Evolutionary conservation across 2,329 filamentous ascomycete species (phyloP), one percentile per base, ranked within the genome.

Genomic region (Neonectria faginata): DNA sequence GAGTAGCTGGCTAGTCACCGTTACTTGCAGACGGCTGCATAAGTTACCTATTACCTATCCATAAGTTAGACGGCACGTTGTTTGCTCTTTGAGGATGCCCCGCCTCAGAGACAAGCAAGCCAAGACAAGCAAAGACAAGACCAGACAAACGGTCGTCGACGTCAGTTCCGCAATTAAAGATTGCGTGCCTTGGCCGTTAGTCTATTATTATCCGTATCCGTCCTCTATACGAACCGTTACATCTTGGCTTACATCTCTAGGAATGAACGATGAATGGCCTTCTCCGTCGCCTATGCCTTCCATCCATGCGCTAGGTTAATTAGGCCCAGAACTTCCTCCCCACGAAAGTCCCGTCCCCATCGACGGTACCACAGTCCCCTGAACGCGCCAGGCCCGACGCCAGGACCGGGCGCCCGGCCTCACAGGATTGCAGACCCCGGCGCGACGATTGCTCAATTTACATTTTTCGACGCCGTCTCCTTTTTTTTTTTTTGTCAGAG

Each of bases 391-490:
- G 47, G 65, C 53, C 68, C 60, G 41, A 61, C 54, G 51, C 51
- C 52, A 65, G 53, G 67, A 60, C 67, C 70, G 58, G 66, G 41
- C 42, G 29, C 20, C 62, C 60, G 31, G 56, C 57, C 65, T 51
- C 42, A 44, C 44, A 60, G 39, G 50, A 59, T 39, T 59, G 25
- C 51, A 50, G 60, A 54, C 53, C 60, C 62, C 60, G 42, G 67
- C 57, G 57, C 53, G 55, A 71, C 63, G 59, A 68, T 60, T 66
- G 67, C 66, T 58, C 66, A 70, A 64, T 68, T 68, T 70, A 59
- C 61, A 25, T 57, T 63, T 59, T 54, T 29, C 58, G 52, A n/a
- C 54, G 27, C 54, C 56, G n/a, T 42, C 56, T 59, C 57, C 53
- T 12, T 39, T 58, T 64, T 25, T 25, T 25, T 6, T 6, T 5